These are phyloP conservation scores for Triangularia setosa DNA, from an alignment of 2,329 filamentous ascomycete species.

Conservation along the genomic window DNA sequence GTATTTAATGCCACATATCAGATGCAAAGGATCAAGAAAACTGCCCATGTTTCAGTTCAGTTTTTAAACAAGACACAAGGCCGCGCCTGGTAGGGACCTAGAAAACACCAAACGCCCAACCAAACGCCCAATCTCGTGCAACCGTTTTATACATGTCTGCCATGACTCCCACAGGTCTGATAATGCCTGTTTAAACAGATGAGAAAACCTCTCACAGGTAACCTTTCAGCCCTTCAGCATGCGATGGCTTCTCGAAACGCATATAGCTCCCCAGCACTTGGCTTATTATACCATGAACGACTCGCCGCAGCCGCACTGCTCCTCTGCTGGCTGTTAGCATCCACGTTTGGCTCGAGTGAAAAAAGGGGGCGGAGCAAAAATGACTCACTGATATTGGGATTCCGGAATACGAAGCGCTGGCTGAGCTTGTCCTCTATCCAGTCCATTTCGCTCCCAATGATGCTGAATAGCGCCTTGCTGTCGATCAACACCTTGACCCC, in stretches of 20 bases:
- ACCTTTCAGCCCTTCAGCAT: neutral
- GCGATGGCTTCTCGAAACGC: neutral
- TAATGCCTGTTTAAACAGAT: neutral
- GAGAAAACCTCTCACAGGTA: neutral
- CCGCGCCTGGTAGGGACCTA: neutral
- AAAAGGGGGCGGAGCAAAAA: neutral
- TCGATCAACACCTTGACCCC: slow-evolving; percentile 95
- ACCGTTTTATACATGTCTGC: neutral
- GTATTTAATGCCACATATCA: neutral
- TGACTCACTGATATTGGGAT: slow-evolving; percentile 94
- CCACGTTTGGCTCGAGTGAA: neutral
- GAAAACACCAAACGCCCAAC: neutral
- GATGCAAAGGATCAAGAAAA: neutral
- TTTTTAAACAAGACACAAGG: neutral
- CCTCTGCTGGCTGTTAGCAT: slow-evolving; percentile 59
- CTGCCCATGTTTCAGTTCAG: neutral
- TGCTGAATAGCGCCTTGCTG: slow-evolving; percentile 95
- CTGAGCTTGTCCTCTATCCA: slow-evolving; percentile 96
- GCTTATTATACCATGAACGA: slow-evolving; percentile 74
- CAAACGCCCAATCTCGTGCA: slow-evolving; percentile 5
- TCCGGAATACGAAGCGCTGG: slow-evolving; percentile 87
- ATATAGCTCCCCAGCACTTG: too few relatives aligned
- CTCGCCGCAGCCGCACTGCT: slow-evolving; percentile 93
- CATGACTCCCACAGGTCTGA: neutral
- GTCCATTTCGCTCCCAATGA: slow-evolving; percentile 98